Evolutionary conservation across 257 asterid genomes (phyloP), one percentile per base, ranked within the genome.

Genomic region (Plantago major): DNA sequence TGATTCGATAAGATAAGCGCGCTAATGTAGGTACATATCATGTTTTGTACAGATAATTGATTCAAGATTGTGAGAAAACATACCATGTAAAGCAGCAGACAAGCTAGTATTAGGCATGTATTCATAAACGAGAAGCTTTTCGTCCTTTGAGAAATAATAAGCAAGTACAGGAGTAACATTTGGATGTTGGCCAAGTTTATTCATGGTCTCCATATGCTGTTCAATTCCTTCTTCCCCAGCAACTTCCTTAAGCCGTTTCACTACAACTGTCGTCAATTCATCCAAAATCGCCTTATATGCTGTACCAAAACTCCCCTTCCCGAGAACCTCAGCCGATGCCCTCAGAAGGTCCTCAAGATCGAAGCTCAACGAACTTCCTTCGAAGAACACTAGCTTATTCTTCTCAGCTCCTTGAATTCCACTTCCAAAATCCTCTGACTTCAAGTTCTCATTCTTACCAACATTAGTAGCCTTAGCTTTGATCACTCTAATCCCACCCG

Each of bases 301-400:
- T 4, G 99, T 89, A 16, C 99, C 99, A 33, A 76, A 81, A 37
- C 81, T 87, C 15, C 99, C 97, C 60, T 89, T 93, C 3, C 99
- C 99, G 16, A 93, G 96, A 68, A 93, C 95, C 63, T 93, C 97
- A 3, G 99, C 99, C 3, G 99, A 93, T 9, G 99, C 96, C 61
- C 99, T 87, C 4, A 93, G 67, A 79, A 93, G 67, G 64, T 93
- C 99, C 76, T 93, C 99, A 0, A 93, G 82, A 75, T 93, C 84
- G 30, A 89, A 89, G 83, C 68, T 79, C 17, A 78, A 71, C 7
- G 88, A 73, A 67, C 87, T 74, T 14, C 99, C 92, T 59, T 85
- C 92, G 10, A 89, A 83, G 52, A 93, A 91, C 5, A 79, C 83
- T 48, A 93, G 77, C 74, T 85, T 93, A 74, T 87, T 85, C 68